Evolutionary conservation across 179 eudicot species (phyloP), one percentile per base, ranked within the genome.

Genomic region (Beta lomatogona): DNA sequence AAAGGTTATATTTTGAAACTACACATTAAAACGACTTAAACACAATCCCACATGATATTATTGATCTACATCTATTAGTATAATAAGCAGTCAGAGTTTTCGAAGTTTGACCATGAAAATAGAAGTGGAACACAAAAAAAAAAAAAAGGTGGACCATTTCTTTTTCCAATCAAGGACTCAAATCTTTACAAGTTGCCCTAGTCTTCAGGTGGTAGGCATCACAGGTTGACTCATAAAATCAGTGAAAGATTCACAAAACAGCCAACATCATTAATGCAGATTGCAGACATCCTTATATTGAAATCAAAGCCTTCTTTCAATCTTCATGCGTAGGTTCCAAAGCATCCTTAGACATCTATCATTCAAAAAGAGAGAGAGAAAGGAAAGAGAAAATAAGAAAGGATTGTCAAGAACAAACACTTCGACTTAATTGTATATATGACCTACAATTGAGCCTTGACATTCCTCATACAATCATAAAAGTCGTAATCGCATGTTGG

Each of bases 221-320:
- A 72, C 61, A 36, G 12, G 45, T 31, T 61, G 36, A 55, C 55
- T 50, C 55, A 53, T 6, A 53, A 5, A 70, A 75, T 10, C 6
- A 8, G 61, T 44, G 53, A 65, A 46, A 75, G 9, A 75, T 57
- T 45, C 83, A 75, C 65, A 63, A 46, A 22, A 65, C 67, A 73
- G 55, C 78, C 64, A 80, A 57, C 61, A 80, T 14, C 61, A 75
- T 36, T 60, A 58, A 60, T 54, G 70, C n/a, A 55, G 52, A 36
- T 14, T 54, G 70, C n/a, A 41, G 52, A 36, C 21, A 28, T 4
- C 63, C 63, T 41, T 45, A 13, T 13, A 80, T 3, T 21, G 52
- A 54, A 73, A 52, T 52, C 53, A 46, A 65, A 66, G 60, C 28
- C 59, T 75, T 75, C 11, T 2, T 18, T 54, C 55, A 76, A 41